Percentiles rank a stretch among this genome's conserved stretches.
These are phyloP conservation scores for Diaporthe humulicola DNA, from an alignment of 2,329 filamentous ascomycete species.

Conservation along the genomic window DNA sequence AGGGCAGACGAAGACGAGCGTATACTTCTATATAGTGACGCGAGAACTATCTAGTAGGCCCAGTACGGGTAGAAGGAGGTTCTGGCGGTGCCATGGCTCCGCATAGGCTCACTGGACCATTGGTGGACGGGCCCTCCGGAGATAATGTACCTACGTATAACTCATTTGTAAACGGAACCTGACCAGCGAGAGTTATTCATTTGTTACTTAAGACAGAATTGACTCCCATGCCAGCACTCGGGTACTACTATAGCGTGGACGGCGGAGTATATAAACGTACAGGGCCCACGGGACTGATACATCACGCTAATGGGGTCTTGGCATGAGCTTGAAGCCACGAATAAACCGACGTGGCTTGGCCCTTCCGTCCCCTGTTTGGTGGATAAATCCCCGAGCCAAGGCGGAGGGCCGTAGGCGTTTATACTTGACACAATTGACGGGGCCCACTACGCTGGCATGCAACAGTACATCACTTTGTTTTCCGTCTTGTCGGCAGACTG, in stretches of 20 bases:
- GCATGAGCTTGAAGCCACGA: slow-evolving; percentile 26
- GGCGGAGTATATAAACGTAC: neutral
- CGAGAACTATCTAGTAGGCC: neutral
- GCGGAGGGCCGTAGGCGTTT: slow-evolving; percentile 10
- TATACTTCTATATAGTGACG: neutral
- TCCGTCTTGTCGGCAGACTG: neutral
- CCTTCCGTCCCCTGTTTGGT: slow-evolving; percentile 1
- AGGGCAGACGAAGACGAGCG: neutral
- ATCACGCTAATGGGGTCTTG: slow-evolving; percentile 4
- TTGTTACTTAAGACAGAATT: slow-evolving; percentile 2
- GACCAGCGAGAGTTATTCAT: slow-evolving; percentile 18
- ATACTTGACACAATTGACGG: slow-evolving; percentile 11
- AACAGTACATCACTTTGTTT: neutral
- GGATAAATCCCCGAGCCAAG: slow-evolving; percentile 25
- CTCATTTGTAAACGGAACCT: slow-evolving; percentile 17
- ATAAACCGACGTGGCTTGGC: slow-evolving; percentile 16
- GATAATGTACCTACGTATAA: neutral
- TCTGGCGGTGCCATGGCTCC: slow-evolving; percentile 12
- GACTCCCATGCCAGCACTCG: neutral
- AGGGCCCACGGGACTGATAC: neutral
- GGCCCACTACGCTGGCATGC: neutral
- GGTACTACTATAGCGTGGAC: neutral
- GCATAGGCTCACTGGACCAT: neutral
- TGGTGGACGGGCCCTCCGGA: slow-evolving; percentile 18
- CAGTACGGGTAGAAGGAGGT: neutral